These are phyloP conservation scores for Nyssa sinensis DNA, from an alignment of 148 eudicot genomes.

Conservation along the genomic window DNA sequence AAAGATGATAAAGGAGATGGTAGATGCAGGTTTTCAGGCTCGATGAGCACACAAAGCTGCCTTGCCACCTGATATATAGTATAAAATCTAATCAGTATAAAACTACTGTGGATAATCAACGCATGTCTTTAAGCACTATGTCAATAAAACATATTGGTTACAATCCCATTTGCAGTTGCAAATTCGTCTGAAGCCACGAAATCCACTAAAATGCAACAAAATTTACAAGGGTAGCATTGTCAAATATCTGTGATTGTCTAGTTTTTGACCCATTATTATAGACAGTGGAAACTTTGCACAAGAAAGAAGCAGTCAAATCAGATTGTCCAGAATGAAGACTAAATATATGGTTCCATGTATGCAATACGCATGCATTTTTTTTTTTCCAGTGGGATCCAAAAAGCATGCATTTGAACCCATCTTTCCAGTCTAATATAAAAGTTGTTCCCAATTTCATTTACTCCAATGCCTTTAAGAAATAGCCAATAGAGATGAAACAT, in stretches of 20 bases:
- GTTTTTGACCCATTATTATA: no score
- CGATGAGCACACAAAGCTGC: slow-evolving; percentile 59
- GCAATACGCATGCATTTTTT: no score
- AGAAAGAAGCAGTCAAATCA: neutral
- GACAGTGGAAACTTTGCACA: neutral
- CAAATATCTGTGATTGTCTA: no score
- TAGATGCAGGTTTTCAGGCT: slow-evolving; percentile 68
- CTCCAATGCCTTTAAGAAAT: no score
- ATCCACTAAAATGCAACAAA: neutral
- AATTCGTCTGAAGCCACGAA: neutral
- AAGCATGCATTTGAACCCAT: no score
- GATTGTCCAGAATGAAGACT: neutral
- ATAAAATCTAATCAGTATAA: neutral
- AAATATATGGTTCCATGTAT: neutral
- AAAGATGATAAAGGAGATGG: slow-evolving; percentile 61
- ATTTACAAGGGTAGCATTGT: no score
- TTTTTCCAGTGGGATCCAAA: no score
- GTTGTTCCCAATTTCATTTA: no score
- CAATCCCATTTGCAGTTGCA: neutral
- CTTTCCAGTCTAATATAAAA: no score
- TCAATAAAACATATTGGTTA: neutral
- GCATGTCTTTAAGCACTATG: neutral
- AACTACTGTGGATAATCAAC: neutral
- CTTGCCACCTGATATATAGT: slow-evolving; percentile 61
- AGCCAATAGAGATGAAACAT: no score